These are phyloP conservation scores for Fonsecaea pugnacius DNA, from an alignment of 2,329 filamentous ascomycete genomes.

Conservation along the genomic window DNA sequence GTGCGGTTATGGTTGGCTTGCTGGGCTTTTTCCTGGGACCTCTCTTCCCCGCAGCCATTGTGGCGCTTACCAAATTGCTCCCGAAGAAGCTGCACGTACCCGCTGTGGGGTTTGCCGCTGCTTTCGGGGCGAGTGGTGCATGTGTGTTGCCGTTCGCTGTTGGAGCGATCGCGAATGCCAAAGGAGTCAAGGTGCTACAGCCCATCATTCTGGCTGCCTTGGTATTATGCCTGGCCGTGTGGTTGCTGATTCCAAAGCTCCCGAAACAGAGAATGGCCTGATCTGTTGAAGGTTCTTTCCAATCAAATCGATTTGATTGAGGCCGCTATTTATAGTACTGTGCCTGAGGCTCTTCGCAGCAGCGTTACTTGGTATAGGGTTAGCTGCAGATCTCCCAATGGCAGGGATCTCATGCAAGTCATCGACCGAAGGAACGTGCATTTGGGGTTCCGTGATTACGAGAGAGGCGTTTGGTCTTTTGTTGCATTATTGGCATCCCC, in stretches of 20 bases:
- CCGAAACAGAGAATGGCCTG: conserved; percentile 34
- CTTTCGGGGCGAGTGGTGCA: conserved; percentile 73
- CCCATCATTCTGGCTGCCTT: conserved; percentile 55
- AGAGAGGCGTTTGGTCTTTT: neutral
- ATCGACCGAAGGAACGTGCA: conserved; percentile 5
- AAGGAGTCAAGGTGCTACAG: conserved; percentile 61
- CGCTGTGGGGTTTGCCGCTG: conserved; percentile 58
- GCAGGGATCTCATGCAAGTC: conserved; percentile 17
- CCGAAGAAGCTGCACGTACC: conserved; percentile 32
- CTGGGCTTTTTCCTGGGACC: conserved; percentile 79
- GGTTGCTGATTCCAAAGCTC: conserved; percentile 32
- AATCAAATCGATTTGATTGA: neutral
- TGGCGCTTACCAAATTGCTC: conserved; percentile 33
- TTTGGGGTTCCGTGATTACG: conserved; percentile 4
- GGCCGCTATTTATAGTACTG: neutral
- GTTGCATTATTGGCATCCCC: neutral
- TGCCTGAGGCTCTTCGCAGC: neutral
- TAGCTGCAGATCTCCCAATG: conserved; percentile 16
- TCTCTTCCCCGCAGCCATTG: conserved; percentile 63
- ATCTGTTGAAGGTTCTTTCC: neutral
- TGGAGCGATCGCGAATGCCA: conserved; percentile 52
- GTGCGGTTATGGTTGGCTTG: conserved; percentile 69
- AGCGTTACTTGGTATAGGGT: neutral
- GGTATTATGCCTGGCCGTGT: conserved; percentile 29
- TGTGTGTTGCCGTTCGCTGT: conserved; percentile 45